Base-by-base conservation (phyloP, 169 alveolate species). In the Perkinsus chesapeaki region DNA sequence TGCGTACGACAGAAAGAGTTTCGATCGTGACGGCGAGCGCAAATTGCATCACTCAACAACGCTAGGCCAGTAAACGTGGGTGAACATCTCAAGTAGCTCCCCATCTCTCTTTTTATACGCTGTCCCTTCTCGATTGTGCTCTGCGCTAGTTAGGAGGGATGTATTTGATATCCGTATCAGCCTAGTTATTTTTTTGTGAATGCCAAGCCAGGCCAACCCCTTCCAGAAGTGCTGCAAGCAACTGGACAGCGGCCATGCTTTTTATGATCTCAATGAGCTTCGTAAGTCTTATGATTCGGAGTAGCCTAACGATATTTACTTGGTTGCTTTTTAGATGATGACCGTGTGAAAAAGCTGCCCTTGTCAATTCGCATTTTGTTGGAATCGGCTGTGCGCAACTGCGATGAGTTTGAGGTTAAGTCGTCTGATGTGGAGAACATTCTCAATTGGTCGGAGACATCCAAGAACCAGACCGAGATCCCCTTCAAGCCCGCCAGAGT, bases 401-500 rank as follows among this genome's bases (percentile, higher is more conserved):
- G 99, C 94, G 99, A 98, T 94, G 98, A 98, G 93, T 97, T 97
- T 95, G 95, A 96, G 39, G 98, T 98, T 39, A 98, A 97, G 39
- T 95, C 95, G 38, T 92, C 95, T 38, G 99, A 98, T 94, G 98
- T 98, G 27, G 99, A 98, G 93, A 98, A 97, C 92, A 98, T 98
- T 92, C 95, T 98, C 91, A 96, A 96, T 93, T 98, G 99, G 99
- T 94, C 97, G 82, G 93, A 93, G 72, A 96, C 94, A 92, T 96
- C 95, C 90, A 96, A 90, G 92, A 95, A 39, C 43, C 92, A 92
- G 94, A 96, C 93, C 96, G 99, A 98, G 93, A 97, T 98, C 91
- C 99, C 99, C n/a, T 98, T 98, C 96, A 97, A 97, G 93, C 99
- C 99, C 82, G 98, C 99, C 0, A 94, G 99, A 48, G 99, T 98